Evolutionary conservation across 176 grass and related monocot genomes (phyloP).

Genomic region (Zoysia japonica): DNA sequence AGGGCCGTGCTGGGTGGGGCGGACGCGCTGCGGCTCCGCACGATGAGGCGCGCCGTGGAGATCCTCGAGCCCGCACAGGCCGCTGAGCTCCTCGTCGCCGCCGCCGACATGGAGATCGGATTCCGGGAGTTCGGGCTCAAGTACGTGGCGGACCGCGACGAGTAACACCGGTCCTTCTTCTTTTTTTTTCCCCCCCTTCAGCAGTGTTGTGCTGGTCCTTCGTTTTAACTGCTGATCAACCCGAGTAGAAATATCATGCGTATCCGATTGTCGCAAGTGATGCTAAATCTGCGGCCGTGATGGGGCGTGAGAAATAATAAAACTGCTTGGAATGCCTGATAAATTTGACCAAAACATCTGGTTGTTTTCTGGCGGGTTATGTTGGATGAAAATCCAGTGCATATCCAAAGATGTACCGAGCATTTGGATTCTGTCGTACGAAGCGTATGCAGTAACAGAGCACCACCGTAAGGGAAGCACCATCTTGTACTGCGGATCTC

Average conservation of each 20-base stretch:
- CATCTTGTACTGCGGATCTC: neutral
- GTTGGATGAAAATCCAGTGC: no score
- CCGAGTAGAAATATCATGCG: neutral
- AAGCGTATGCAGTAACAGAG: neutral
- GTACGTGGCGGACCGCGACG: slow-evolving; percentile 17
- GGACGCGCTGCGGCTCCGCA: slow-evolving; percentile 67
- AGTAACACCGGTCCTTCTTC: neutral
- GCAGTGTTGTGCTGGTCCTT: neutral
- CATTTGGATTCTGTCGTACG: neutral
- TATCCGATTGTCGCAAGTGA: neutral
- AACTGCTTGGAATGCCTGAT: neutral
- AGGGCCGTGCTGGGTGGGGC: slow-evolving; percentile 50
- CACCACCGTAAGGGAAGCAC: neutral
- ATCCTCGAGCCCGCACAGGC: slow-evolving; percentile 68
- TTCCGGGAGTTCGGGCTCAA: slow-evolving; percentile 66
- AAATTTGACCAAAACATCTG: neutral
- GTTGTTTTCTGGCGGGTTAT: neutral
- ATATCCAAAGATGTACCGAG: neutral
- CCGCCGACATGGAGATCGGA: slow-evolving; percentile 67
- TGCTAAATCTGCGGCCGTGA: neutral
- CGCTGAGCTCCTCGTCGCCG: slow-evolving; percentile 67
- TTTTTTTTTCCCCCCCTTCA: neutral
- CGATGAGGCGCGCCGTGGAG: slow-evolving; percentile 45
- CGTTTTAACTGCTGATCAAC: neutral
- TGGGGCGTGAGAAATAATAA: neutral